Percentiles rank a stretch among this genome's conserved stretches.
phyloP scores from a whole-genome alignment of 139 green algal genomes.

The Coelastrella sp. region DNA sequence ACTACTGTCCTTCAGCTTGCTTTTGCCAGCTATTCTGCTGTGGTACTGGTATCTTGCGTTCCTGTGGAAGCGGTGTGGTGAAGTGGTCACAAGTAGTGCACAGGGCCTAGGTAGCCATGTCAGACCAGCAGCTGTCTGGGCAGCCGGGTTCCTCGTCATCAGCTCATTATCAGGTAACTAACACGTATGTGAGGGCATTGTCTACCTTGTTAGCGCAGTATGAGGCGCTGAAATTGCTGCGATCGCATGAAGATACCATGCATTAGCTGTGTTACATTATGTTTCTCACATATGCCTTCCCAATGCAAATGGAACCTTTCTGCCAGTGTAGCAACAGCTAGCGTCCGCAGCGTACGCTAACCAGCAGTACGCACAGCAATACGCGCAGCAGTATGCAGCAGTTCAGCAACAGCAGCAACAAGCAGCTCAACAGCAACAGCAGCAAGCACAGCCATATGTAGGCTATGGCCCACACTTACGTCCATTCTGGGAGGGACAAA shows the following conservation, averaged over 20 bases:
- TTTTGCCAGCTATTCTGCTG: too few relatives aligned
- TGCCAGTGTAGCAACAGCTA: neutral
- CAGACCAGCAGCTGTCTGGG: neutral
- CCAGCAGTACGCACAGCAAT: slow-evolving; percentile 38
- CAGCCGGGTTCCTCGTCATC: neutral
- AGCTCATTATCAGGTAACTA: neutral
- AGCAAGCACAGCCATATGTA: neutral
- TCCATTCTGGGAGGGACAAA: slow-evolving; percentile 89
- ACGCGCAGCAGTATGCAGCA: slow-evolving; percentile 28
- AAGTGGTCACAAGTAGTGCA: too few relatives aligned
- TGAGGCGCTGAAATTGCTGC: too few relatives aligned
- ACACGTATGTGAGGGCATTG: neutral
- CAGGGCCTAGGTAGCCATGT: neutral
- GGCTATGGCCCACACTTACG: slow-evolving; percentile 73
- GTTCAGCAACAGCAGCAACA: slow-evolving; percentile 31
- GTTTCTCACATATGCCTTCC: too few relatives aligned
- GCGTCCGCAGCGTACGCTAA: neutral
- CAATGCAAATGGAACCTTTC: neutral
- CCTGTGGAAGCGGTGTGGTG: too few relatives aligned
- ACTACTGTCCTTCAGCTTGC: too few relatives aligned
- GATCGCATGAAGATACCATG: too few relatives aligned
- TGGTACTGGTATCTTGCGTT: too few relatives aligned
- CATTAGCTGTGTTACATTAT: too few relatives aligned
- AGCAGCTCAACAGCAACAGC: slow-evolving; percentile 2
- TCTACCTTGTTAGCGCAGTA: too few relatives aligned